Evolutionary conservation across 1,139 yeast genomes (phyloP), one percentile per base, ranked within the genome.

Genomic region (Kodamaea ohmeri): DNA sequence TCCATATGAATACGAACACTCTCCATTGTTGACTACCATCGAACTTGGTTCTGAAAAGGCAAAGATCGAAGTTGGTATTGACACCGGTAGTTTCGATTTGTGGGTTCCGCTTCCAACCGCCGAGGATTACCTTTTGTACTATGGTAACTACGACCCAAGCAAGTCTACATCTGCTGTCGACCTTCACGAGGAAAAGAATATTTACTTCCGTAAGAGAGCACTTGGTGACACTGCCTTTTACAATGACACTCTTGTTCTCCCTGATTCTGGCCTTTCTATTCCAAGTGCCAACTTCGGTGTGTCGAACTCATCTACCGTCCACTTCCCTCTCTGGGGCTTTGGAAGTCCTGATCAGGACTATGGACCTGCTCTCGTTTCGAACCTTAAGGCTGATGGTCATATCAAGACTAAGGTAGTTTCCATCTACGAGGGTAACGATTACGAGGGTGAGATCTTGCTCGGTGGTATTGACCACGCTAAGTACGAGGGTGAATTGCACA

Each of bases 11-110:
- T 7, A 7, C 4, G 35, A 33, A 20, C 30, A 34, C 27, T 26
- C 11, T 25, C 29, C 29, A 14, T 9, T 26, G 4, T 3, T 26
- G 11, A 25, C 32, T 13, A 11, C n/a, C 6, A 3, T 35, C 12
- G 21, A 29, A 19, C 13, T 35, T 28, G 37, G 37, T 5, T 28
- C 32, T 12, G 14, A 35, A 48, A 53, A 64, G 4, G 68, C 80
- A 24, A 63, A 63, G 4, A 79, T 80, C 2, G 58, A 78, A 41
- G 57, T 82, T 21, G 26, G 25, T 4, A 5, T 31, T 31, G 88
- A 82, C 52, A 79, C 87, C 4, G 88, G 87, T 0, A 78, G 85
- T 3, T 69, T 83, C 6, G 89, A 82, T 54, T 59, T 80, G 45
- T 82, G 87, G 87, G 73, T 80, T 30, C 48, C 51, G 4, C 34